These are phyloP conservation scores for Gleditsia sinensis DNA, from an alignment of 306 rosid genomes.

Conservation along the genomic window DNA sequence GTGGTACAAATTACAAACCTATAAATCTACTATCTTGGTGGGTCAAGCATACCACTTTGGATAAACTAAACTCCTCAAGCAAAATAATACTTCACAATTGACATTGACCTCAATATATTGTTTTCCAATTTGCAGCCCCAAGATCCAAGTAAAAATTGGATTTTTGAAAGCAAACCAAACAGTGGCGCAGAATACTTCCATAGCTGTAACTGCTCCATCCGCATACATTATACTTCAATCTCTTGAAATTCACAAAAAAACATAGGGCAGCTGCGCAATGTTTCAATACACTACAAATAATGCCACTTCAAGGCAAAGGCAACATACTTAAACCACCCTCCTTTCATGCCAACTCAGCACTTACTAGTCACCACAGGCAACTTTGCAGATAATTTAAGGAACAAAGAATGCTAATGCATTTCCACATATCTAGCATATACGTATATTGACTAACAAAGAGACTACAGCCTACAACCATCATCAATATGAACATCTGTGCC, in stretches of 20 bases:
- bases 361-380: slow-evolving; percentile 5
- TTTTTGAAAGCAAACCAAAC: slow-evolving; percentile 15
- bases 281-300: slow-evolving; percentile 1
- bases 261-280: slow-evolving; percentile 5
- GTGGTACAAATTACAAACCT: slow-evolving; percentile 13
- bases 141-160: slow-evolving; percentile 8
- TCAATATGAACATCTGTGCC: slow-evolving; percentile 19
- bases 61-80: slow-evolving; percentile 14
- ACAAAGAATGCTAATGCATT: slow-evolving; percentile 26
- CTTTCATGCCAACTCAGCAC: slow-evolving; percentile 26
- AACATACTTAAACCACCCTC: slow-evolving; percentile 24
- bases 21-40: slow-evolving; percentile 2
- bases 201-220: slow-evolving; percentile 23
- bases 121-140: slow-evolving; percentile 14
- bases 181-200: background rate
- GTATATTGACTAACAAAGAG: no score
- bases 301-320: slow-evolving; percentile 21
- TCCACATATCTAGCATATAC: slow-evolving; percentile 23
- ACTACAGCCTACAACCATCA: no score
- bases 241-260: background rate
- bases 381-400: slow-evolving; percentile 26
- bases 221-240: background rate
- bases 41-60: background rate
- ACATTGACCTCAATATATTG: background rate
- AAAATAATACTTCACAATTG: background rate